Evolutionary conservation across 1,284 basidiomycete genomes (phyloP).

Genomic region (Coniferiporia sulphurascens): DNA sequence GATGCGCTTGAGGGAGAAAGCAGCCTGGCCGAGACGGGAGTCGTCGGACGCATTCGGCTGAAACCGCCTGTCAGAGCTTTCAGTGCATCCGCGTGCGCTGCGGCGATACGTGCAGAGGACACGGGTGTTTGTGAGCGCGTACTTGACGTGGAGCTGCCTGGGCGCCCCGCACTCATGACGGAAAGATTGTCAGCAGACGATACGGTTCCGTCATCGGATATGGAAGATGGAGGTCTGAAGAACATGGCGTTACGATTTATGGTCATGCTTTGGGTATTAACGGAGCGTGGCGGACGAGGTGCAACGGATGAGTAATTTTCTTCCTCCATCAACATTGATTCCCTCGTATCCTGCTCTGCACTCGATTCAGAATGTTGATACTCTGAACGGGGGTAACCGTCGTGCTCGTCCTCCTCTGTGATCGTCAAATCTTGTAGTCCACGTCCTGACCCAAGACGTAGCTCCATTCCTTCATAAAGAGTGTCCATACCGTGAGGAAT

Average conservation of each 20-base stretch:
- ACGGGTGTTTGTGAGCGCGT: conserved; percentile 5
- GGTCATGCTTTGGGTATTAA: not conserved
- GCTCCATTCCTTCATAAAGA: not conserved
- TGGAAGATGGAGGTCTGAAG: conserved; percentile 4
- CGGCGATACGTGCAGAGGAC: conserved; percentile 5
- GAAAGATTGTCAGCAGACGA: not conserved
- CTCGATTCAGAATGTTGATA: not conserved
- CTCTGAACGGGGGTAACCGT: not conserved
- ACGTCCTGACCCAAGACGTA: not conserved
- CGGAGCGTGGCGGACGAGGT: not conserved
- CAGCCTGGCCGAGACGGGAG: not conserved
- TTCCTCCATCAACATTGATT: not conserved
- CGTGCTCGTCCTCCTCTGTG: conserved; percentile 16
- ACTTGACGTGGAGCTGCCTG: not conserved
- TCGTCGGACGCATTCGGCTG: not conserved
- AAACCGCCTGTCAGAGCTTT: conserved; percentile 10
- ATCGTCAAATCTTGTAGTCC: conserved; percentile 16
- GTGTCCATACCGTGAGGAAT: conserved; percentile 2
- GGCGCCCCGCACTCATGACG: not conserved
- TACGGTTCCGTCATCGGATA: not conserved
- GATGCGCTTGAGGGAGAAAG: conserved; percentile 3
- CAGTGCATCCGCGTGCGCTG: conserved; percentile 16
- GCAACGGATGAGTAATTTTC: not conserved
- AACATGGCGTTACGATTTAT: conserved; percentile 11
- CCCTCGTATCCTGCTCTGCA: not conserved